Evolutionary conservation across 225 moss, liverwort and hornwort genomes (phyloP).

Genomic region (Neckera pumila): DNA sequence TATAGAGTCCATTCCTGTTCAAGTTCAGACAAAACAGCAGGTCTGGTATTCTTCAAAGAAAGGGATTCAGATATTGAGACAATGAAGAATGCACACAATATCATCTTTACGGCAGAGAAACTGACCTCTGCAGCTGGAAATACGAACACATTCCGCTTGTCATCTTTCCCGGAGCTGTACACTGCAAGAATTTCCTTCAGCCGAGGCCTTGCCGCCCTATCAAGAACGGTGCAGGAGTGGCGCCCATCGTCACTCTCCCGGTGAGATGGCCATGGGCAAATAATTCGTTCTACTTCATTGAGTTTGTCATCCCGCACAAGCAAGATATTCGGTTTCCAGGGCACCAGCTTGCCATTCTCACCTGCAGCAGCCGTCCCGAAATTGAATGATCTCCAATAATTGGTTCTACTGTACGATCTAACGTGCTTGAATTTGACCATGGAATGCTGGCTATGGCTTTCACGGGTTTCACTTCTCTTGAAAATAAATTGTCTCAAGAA

Average conservation of each 20-base stretch:
- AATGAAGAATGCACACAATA: not conserved
- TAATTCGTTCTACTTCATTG: conserved; percentile 30
- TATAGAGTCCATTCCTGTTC: not conserved
- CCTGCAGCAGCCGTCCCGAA: not conserved
- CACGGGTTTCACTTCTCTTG: not conserved
- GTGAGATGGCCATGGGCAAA: conserved; percentile 35
- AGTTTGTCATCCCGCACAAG: conserved; percentile 38
- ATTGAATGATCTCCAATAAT: not conserved
- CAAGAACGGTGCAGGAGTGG: conserved; percentile 24
- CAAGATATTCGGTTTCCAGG: conserved; percentile 53
- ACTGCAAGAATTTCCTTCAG: conserved; percentile 80
- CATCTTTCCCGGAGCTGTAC: conserved; percentile 53
- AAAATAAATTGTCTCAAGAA: not conserved
- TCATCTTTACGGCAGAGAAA: not conserved
- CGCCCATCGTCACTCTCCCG: conserved; percentile 16
- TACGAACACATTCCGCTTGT: conserved; percentile 65
- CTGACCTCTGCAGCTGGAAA: conserved; percentile 66
- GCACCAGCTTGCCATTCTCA: not conserved
- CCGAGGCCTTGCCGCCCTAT: conserved; percentile 23
- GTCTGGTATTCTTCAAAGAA: not conserved
- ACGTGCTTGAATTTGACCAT: not conserved
- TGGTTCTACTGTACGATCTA: not conserved
- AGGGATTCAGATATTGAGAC: not conserved
- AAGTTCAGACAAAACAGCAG: not conserved
- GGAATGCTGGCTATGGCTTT: not conserved